Conservation (phyloP, 495 filamentous ascomycete genomes). For the Hypomontagnella submonticulosa region DNA sequence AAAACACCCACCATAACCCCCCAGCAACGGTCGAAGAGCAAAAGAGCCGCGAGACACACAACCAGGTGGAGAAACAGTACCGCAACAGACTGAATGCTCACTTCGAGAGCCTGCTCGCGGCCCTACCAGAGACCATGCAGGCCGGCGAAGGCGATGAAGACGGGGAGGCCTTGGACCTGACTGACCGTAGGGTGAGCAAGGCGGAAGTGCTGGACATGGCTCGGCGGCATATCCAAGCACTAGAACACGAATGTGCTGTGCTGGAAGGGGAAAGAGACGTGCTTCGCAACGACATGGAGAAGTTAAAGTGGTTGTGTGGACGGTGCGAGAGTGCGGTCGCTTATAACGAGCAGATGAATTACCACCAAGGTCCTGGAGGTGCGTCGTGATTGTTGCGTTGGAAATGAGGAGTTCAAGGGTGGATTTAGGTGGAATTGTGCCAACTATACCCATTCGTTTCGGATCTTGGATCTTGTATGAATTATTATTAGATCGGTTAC, state of each 20-base stretch:
- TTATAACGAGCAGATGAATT: slow-evolving; percentile 24
- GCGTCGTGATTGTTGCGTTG: slow-evolving; percentile 10
- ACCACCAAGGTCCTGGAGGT: slow-evolving; percentile 20
- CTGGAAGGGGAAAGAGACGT: slow-evolving; percentile 53
- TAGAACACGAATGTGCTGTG: slow-evolving; percentile 52
- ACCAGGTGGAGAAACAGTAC: slow-evolving; percentile 62
- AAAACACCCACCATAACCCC: slow-evolving; percentile 52
- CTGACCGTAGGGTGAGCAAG: slow-evolving; percentile 57
- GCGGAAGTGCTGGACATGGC: slow-evolving; percentile 61
- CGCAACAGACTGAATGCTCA: slow-evolving; percentile 59
- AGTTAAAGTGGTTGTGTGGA: slow-evolving; percentile 48
- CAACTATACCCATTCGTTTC: slow-evolving; percentile 7
- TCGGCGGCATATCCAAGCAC: slow-evolving; percentile 51
- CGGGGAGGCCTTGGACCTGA: slow-evolving; percentile 44
- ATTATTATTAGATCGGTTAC: slow-evolving; percentile 24
- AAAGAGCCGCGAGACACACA: slow-evolving; percentile 56
- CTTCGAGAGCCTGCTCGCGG: slow-evolving; percentile 57
- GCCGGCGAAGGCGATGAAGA: slow-evolving; percentile 37
- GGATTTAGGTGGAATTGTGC: not conserved
- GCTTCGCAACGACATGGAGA: slow-evolving; percentile 45
- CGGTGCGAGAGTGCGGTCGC: slow-evolving; percentile 40
- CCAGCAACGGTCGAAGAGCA: slow-evolving; percentile 52
- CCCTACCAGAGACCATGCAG: slow-evolving; percentile 54
- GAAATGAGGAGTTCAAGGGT: not conserved
- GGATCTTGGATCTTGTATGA: slow-evolving; percentile 37